Base-by-base conservation (phyloP, 169 alveolate species). In the Plasmodium coatneyi region DNA sequence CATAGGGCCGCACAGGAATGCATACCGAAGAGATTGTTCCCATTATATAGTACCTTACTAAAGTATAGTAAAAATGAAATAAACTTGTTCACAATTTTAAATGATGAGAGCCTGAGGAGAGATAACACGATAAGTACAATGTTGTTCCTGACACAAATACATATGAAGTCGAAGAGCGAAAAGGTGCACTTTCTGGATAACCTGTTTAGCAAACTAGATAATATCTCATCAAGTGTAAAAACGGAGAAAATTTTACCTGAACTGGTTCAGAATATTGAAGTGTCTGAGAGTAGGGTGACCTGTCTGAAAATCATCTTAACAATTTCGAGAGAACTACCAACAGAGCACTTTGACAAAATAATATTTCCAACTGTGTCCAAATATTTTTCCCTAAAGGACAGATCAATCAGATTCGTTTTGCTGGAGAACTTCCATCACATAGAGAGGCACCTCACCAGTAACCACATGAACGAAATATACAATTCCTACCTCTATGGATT, bases 91-190 rank as follows among this genome's bases (percentile, higher is more conserved):
- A 56, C 72, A 10, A 41, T 96, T 66, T 39, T 93, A 71, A 93
- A 84, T 43, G 94, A 90, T 74, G 92, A 95, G 5, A 93, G 92
- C 41, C 92, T 96, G 72, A 78, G 56, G 14, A 30, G 52, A 36
- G 95, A 92, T 30, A 79, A 46, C 39, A 81, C 91, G 9, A 89
- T 96, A n/a, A 71, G 71, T 16, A 93, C 95, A 5, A 92, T 96
- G 95, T n/a, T 89, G 22, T 96, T 95, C 52, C 82, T 90, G 70
- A 90, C 95, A 46, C 96, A 94, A 71, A 71, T 95, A 32, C 96
- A 96, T 81, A 96, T 96, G 84, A 92, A 95, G 56, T 54, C 95
- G 10, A 93, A 92, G 54, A 83, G 46, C 36, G 95, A 94, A 66
- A 92, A 93, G 46, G 82, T 39, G 1, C 70, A 43, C 32, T 96